A percentile compares a stretch with the other conserved stretches of the same genome.
Conservation (phyloP, 106 monocot genomes). For the Phalaenopsis equestris region DNA sequence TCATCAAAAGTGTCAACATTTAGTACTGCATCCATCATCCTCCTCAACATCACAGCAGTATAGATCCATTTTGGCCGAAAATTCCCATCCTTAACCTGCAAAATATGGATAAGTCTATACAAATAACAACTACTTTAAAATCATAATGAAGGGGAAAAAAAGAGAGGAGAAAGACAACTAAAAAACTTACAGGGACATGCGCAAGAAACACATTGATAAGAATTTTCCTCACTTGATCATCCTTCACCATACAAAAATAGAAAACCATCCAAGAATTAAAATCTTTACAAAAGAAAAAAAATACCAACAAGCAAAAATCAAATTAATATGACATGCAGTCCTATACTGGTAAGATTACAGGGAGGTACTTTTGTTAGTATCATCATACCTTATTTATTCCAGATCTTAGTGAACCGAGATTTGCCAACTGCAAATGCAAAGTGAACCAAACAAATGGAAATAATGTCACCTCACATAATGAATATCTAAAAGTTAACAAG, state of each 20-base stretch:
- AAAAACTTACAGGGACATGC: conserved; percentile 70
- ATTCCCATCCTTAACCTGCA: conserved; percentile 47
- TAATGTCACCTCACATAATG: background rate
- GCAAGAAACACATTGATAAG: conserved; percentile 89
- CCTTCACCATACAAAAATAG: conserved; percentile 30
- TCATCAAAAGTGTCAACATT: conserved; percentile 90
- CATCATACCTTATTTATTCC: conserved; percentile 32
- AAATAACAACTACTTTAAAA: background rate
- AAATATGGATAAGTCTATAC: background rate
- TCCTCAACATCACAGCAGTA: conserved; percentile 89
- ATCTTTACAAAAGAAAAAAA: background rate
- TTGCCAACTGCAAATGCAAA: conserved; percentile 30
- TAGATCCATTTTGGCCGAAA: conserved; percentile 86
- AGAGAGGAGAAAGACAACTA: background rate
- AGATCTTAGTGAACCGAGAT: conserved; percentile 19
- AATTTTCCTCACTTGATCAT: conserved; percentile 52
- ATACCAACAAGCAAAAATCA: background rate
- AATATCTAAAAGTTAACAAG: background rate
- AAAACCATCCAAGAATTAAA: conserved; percentile 2
- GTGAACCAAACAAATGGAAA: background rate
- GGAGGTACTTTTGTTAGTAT: background rate
- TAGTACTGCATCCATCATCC: conserved; percentile 94
- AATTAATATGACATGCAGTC: background rate
- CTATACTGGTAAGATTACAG: background rate
- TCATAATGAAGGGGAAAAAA: too few relatives aligned